A percentile compares a stretch with the other conserved stretches of the same genome.
Evolutionary conservation across 495 filamentous ascomycete genomes (phyloP).

Genomic region (Tuber microsphaerosporum): DNA sequence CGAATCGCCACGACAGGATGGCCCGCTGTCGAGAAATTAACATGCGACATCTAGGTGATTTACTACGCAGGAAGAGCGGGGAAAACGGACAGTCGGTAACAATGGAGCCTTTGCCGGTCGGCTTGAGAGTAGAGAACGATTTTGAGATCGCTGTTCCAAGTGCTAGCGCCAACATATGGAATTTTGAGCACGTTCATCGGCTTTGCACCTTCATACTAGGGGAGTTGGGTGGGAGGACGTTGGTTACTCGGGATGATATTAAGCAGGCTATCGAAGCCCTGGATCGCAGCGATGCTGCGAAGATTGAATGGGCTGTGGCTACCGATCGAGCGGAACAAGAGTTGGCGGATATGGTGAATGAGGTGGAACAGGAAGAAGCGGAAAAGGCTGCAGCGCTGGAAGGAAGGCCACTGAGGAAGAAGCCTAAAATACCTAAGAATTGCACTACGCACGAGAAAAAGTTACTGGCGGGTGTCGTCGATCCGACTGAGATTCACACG

Average conservation of each 20-base stretch:
- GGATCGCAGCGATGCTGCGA: conserved; percentile 46
- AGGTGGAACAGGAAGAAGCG: conserved; percentile 22
- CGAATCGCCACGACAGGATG: conserved; percentile 43
- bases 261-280: conserved; percentile 45
- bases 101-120: conserved; percentile 23
- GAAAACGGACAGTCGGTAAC: conserved; percentile 30
- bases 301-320: conserved; percentile 43
- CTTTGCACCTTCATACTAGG: conserved; percentile 57
- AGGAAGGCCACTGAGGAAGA: conserved; percentile 34
- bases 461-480: conserved; percentile 70
- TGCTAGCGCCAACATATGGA: conserved; percentile 52
- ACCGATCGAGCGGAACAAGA: conserved; percentile 43
- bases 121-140: conserved; percentile 29
- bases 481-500: conserved; percentile 71
- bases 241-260: conserved; percentile 33
- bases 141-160: conserved; percentile 36
- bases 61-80: conserved; percentile 46
- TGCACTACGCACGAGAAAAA: conserved; percentile 73
- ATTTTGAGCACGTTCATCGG: conserved; percentile 57
- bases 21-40: conserved; percentile 57
- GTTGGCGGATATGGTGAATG: conserved; percentile 14
- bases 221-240: conserved; percentile 10
- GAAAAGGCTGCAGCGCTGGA: conserved; percentile 10
- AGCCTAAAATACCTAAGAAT: conserved; percentile 45
- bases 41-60: conserved; percentile 61